These are phyloP conservation scores for Parietaria judaica DNA, from an alignment of 306 rosid species.

Conservation along the genomic window DNA sequence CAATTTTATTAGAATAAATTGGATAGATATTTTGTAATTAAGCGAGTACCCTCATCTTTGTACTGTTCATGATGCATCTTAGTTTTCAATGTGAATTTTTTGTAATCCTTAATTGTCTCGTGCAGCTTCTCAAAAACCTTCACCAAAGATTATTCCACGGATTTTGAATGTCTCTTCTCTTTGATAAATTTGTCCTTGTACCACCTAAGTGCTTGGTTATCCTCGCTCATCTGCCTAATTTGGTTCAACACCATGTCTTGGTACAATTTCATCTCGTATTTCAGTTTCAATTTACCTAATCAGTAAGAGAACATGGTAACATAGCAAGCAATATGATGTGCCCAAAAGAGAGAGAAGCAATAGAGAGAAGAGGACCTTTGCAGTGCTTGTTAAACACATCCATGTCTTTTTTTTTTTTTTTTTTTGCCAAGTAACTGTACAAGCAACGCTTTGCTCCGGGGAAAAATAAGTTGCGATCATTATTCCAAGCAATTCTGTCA, in stretches of 20 bases:
- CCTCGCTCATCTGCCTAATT: constrained; percentile 63
- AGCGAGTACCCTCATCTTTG: constrained; percentile 53
- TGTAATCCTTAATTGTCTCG: constrained; percentile 23
- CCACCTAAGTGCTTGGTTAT: constrained; percentile 37
- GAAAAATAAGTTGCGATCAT: constrained; percentile 24
- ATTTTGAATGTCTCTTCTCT: constrained; percentile 29
- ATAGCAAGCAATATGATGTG: not conserved
- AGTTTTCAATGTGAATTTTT: constrained; percentile 27
- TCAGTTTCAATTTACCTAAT: constrained; percentile 58
- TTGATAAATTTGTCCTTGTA: constrained; percentile 27
- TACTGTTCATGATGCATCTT: constrained; percentile 30
- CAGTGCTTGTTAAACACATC: constrained; percentile 58
- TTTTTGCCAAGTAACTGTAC: constrained; percentile 60
- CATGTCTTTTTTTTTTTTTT: constrained; percentile 70
- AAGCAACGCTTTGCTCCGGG: constrained; percentile 76
- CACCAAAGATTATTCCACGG: constrained; percentile 20
- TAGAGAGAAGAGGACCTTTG: constrained; percentile 44
- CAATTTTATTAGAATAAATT: not conserved
- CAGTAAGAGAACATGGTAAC: constrained; percentile 5
- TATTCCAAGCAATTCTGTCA: constrained; percentile 51
- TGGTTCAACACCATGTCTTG: constrained; percentile 70
- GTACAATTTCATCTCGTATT: constrained; percentile 60
- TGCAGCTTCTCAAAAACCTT: constrained; percentile 36
- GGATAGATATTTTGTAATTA: not conserved
- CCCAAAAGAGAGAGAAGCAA: not conserved